These are phyloP conservation scores for Biscogniauxia marginata DNA, from an alignment of 2,329 filamentous ascomycete genomes.

Conservation along the genomic window DNA sequence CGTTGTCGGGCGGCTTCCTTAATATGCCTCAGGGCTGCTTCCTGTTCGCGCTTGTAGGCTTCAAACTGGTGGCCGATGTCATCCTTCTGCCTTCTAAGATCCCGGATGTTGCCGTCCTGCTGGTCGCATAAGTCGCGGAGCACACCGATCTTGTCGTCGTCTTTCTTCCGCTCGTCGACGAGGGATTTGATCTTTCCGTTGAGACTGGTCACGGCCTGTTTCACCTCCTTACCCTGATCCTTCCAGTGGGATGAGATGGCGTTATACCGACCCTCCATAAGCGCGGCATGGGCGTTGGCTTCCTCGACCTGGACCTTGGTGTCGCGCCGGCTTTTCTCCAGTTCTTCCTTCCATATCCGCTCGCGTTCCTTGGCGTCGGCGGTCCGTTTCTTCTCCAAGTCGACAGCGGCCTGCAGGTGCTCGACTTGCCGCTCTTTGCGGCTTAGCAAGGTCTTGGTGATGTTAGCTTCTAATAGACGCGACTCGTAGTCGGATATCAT, in stretches of 20 bases:
- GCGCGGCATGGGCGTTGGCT: constrained; percentile 61
- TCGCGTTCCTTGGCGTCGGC: constrained; percentile 59
- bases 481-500: constrained; percentile 68
- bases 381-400: constrained; percentile 62
- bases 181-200: constrained; percentile 54
- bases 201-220: constrained; percentile 49
- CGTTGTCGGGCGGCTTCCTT: constrained; percentile 55
- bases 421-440: constrained; percentile 75
- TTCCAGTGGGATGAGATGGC: constrained; percentile 65
- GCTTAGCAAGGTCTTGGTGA: constrained; percentile 68
- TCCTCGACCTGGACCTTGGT: constrained; percentile 63
- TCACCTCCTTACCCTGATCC: constrained; percentile 63
- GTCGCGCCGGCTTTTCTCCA: constrained; percentile 61
- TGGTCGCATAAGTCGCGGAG: constrained; percentile 71
- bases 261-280: constrained; percentile 70
- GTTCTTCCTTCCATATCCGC: constrained; percentile 59
- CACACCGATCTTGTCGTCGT: constrained; percentile 63
- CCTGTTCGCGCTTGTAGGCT: constrained; percentile 63
- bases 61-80: constrained; percentile 60
- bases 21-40: constrained; percentile 58
- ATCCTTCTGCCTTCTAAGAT: constrained; percentile 59
- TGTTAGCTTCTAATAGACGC: constrained; percentile 65
- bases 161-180: constrained; percentile 53
- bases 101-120: constrained; percentile 66
- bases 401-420: constrained; percentile 62